Evolutionary conservation across 2,329 filamentous ascomycete genomes (phyloP), one percentile per base, ranked within the genome.

Genomic region (Apiospora aurea): DNA sequence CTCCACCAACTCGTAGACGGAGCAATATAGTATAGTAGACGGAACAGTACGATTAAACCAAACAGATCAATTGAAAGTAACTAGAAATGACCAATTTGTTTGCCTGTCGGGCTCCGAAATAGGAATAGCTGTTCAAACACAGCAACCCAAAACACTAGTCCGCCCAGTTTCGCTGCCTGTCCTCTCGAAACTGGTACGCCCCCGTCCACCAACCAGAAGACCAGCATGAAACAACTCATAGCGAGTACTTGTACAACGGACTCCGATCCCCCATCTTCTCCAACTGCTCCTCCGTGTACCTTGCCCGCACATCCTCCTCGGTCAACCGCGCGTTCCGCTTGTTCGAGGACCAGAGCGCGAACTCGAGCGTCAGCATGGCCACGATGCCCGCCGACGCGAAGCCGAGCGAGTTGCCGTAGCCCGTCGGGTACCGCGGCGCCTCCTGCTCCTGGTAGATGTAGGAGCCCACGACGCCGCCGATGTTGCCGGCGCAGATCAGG

Each of bases 401-500:
- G 1, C 75, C 79, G 64, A 82, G 72, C 0, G 78, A 81, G 21
- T 74, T 76, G 0, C 81, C 80, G 72, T 78, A 82, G 0, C 81
- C 81, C 13, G 79, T 80, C 0, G 76, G 78, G 73, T 83, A 82
- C 49, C 71, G 75, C 2, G 80, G 81, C 13, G 74, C 76, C 70
- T 82, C 80, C 0, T 72, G 72, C 24, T 77, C 77, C 5, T 74
- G 70, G 71, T 81, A 83, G 38, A 82, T 82, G 44, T 78, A 81
- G 11, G 77, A 79, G 0, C 81, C 81, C 24, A 81, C 76, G 8
- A 84, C 76, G 5, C 82, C 81, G 29, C 81, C 81, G 38, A 78
- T 77, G 71, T 83, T 82, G 4, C 83, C 84, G 34, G 81, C 75
- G n/a, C 80, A 82, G 18, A 85, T 81, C 0, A 85, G 73, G 43